phyloP scores from a whole-genome alignment of 306 rosid genomes.

The Psophocarpus tetragonolobus region DNA sequence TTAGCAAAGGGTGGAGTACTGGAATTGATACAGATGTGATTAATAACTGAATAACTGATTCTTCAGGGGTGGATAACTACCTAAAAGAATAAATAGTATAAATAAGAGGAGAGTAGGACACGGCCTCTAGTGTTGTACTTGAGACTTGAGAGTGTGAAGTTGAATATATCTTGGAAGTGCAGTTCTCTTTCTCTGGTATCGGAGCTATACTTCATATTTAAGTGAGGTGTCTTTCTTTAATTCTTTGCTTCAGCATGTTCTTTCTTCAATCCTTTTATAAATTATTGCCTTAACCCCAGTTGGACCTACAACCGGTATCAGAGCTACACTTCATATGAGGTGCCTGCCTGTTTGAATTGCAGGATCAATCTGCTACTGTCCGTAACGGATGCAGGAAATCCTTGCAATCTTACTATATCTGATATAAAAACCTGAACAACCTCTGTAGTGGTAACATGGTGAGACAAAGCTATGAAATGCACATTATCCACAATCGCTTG shows the following conservation, averaged over 20 bases:
- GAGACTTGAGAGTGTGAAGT: not conserved
- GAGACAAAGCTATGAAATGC: not conserved
- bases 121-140: not conserved
- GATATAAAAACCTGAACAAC: not conserved
- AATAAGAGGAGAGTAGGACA: not conserved
- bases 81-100: not conserved
- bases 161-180: not conserved
- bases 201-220: too few species aligned
- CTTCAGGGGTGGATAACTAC: not conserved
- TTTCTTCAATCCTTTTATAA: not conserved
- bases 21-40: not conserved
- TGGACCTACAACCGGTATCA: not conserved
- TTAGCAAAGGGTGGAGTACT: not conserved
- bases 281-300: not conserved
- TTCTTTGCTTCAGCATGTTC: too few species aligned
- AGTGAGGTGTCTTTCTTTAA: too few species aligned
- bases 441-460: not conserved
- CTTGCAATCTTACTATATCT: not conserved
- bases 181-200: not conserved
- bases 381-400: not conserved
- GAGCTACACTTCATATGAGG: not conserved
- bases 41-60: not conserved
- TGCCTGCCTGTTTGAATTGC: not conserved
- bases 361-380: not conserved
- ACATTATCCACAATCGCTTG: not conserved